Percentiles rank a stretch among this genome's conserved stretches.
phyloP scores from a whole-genome alignment of 176 grass and related monocot genomes.

The Aegilops speltoides region DNA sequence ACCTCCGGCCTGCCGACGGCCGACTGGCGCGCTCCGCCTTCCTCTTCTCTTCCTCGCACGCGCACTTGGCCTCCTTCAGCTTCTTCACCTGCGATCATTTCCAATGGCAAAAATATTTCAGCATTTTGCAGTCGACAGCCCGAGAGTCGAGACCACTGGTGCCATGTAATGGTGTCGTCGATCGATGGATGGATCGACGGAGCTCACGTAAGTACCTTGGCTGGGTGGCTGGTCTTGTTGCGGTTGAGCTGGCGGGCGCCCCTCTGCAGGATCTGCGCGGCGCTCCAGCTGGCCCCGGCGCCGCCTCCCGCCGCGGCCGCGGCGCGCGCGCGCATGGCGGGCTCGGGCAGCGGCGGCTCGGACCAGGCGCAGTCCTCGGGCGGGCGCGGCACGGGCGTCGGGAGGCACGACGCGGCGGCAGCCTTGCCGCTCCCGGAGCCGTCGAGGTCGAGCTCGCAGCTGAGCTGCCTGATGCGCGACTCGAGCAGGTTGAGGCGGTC shows the following conservation, averaged over 20 bases:
- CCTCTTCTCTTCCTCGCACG: conserved; percentile 35
- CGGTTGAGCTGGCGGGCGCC: conserved; percentile 41
- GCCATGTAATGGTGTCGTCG: not conserved
- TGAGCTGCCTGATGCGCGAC: conserved; percentile 54
- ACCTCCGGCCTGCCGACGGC: not conserved
- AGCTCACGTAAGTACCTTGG: conserved; percentile 7
- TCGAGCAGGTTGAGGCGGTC: conserved; percentile 58
- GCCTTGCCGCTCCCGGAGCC: not conserved
- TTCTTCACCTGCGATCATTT: conserved; percentile 20
- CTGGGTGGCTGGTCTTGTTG: not conserved
- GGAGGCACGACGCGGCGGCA: not conserved
- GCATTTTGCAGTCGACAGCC: not conserved
- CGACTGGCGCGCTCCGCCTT: conserved; percentile 15
- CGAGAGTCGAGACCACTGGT: not conserved
- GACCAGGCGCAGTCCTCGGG: conserved; percentile 33
- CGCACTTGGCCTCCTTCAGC: conserved; percentile 26
- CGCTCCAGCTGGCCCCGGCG: conserved; percentile 24
- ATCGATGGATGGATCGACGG: not conserved
- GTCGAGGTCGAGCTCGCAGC: conserved; percentile 46
- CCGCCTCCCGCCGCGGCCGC: not conserved
- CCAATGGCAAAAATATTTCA: not conserved
- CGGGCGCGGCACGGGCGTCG: not conserved
- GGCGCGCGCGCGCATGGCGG: not conserved
- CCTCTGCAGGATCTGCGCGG: conserved; percentile 27
- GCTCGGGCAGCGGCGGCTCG: not conserved